These are phyloP conservation scores for Entomophthora muscae DNA, from an alignment of 371 early-diverging fungal species.

Conservation along the genomic window DNA sequence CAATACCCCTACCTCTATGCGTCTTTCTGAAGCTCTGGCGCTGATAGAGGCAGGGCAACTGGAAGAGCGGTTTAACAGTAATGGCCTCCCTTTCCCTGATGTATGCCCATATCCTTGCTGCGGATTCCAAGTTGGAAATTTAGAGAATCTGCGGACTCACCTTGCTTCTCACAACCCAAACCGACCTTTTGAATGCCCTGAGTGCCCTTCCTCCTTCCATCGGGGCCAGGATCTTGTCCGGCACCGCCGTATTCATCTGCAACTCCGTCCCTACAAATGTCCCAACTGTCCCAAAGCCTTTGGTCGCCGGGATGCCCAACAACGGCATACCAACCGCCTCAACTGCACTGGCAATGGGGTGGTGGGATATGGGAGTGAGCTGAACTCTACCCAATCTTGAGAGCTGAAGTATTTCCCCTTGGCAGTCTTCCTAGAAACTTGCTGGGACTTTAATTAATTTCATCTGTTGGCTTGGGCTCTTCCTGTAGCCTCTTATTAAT, in stretches of 20 bases:
- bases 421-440: background rate
- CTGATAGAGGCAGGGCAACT: background rate
- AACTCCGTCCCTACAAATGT: conserved; percentile 26
- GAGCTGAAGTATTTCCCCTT: background rate
- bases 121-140: background rate
- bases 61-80: background rate
- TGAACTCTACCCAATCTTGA: background rate
- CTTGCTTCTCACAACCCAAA: background rate
- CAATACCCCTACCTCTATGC: background rate
- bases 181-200: conserved; percentile 20
- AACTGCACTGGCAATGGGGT: background rate
- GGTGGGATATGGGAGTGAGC: background rate
- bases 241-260: conserved; percentile 33
- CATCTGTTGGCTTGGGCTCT: too few relatives aligned
- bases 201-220: conserved; percentile 27
- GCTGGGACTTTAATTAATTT: background rate
- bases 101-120: background rate
- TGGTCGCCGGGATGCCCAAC: conserved; percentile 34
- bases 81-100: background rate
- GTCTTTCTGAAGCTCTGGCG: background rate
- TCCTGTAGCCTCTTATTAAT: too few relatives aligned
- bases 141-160: background rate
- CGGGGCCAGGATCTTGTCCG: conserved; percentile 36
- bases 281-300: conserved; percentile 25
- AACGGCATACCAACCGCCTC: conserved; percentile 18